Conservation (phyloP, 306 rosid genomes). For the Trifolium pratense region DNA sequence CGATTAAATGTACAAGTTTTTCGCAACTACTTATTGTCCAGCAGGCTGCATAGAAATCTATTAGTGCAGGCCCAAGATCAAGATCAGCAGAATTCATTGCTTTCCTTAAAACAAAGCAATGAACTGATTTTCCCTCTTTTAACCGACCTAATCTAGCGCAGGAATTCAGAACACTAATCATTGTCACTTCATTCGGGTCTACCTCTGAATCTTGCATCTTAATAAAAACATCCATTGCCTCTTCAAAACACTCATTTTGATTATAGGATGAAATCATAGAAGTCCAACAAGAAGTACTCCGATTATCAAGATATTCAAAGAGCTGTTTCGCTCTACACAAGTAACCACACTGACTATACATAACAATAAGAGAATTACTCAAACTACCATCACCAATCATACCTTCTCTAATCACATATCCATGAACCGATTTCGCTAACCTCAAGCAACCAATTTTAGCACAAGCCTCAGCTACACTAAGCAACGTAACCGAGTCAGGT, state of each 20-base stretch:
- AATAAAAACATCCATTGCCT: slow-evolving; percentile 56
- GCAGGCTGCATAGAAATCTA: slow-evolving; percentile 73
- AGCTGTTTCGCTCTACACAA: slow-evolving; percentile 52
- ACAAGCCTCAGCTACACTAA: slow-evolving; percentile 75
- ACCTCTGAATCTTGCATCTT: slow-evolving; percentile 61
- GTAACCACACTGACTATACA: slow-evolving; percentile 76
- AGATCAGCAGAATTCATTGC: slow-evolving; percentile 55
- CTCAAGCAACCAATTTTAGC: slow-evolving; percentile 60
- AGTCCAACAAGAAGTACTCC: slow-evolving; percentile 69
- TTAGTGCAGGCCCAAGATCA: slow-evolving; percentile 64
- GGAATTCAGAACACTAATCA: slow-evolving; percentile 59
- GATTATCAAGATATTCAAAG: slow-evolving; percentile 44
- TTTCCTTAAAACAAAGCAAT: slow-evolving; percentile 68
- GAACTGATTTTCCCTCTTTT: slow-evolving; percentile 78
- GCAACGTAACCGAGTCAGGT: slow-evolving; percentile 70
- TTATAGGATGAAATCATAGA: slow-evolving; percentile 77
- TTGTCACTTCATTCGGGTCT: slow-evolving; percentile 69
- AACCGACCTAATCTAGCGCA: slow-evolving; percentile 71
- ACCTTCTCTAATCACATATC: slow-evolving; percentile 61
- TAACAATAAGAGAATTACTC: slow-evolving; percentile 61
- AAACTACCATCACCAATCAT: slow-evolving; percentile 54
- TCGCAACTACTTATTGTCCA: slow-evolving; percentile 53
- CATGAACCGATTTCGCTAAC: slow-evolving; percentile 68
- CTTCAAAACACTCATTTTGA: slow-evolving; percentile 52
- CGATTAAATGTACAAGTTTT: slow-evolving; percentile 56